These are phyloP conservation scores for Cladophialophora yegresii DNA, from an alignment of 2,329 filamentous ascomycete species.

Conservation along the genomic window DNA sequence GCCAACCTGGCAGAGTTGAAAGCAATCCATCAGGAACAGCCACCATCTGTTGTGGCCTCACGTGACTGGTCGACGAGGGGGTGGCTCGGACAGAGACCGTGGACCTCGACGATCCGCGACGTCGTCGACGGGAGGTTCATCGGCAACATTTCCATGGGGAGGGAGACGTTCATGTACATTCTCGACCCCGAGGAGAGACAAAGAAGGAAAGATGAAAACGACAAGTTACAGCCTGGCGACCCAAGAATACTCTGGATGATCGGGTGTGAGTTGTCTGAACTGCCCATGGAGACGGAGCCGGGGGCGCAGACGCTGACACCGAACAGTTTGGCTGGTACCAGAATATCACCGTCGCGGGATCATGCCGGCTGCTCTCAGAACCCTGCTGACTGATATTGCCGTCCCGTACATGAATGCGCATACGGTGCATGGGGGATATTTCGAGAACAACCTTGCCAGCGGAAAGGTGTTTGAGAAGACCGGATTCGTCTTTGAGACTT, in stretches of 20 bases:
- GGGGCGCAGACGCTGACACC: not conserved
- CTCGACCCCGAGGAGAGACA: constrained; percentile 26
- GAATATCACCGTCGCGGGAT: constrained; percentile 40
- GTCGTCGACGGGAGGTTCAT: constrained; percentile 29
- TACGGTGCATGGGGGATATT: constrained; percentile 32
- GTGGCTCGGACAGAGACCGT: constrained; percentile 13
- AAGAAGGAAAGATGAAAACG: constrained; percentile 32
- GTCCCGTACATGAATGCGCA: constrained; percentile 40
- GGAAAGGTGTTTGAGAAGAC: constrained; percentile 39
- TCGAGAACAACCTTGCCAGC: constrained; percentile 38
- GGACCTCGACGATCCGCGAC: constrained; percentile 15
- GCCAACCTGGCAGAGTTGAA: constrained; percentile 8
- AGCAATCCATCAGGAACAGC: constrained; percentile 2
- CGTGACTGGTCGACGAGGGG: not conserved
- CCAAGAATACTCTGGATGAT: constrained; percentile 36
- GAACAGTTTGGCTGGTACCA: constrained; percentile 33
- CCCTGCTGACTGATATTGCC: constrained; percentile 37
- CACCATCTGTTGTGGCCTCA: not conserved
- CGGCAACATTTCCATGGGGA: constrained; percentile 35
- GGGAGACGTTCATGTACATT: constrained; percentile 38
- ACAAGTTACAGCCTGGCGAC: constrained; percentile 33
- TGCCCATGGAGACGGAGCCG: not conserved
- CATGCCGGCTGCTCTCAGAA: constrained; percentile 37
- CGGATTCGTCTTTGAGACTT: constrained; percentile 32
- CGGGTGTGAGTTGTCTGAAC: constrained; percentile 16